Percentiles rank a stretch among this genome's conserved stretches.
phyloP scores from a whole-genome alignment of 176 grass and related monocot species.

The Typha latifolia region DNA sequence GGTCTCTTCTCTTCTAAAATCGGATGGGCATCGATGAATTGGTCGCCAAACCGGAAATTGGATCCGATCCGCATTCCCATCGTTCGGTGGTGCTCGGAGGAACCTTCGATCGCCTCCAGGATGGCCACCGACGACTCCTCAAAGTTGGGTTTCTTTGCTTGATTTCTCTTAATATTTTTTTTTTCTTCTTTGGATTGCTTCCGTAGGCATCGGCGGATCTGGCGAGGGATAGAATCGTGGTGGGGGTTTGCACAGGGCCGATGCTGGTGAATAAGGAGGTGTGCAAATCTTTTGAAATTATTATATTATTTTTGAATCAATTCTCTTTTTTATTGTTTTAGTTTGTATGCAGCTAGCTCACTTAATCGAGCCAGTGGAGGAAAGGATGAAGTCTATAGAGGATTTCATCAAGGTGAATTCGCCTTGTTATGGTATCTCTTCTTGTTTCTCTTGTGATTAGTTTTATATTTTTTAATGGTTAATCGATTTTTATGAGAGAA shows the following conservation, averaged over 20 bases:
- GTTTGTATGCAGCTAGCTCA: constrained; percentile 25
- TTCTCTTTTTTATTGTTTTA: background rate
- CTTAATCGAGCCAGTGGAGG: constrained; percentile 44
- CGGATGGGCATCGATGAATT: background rate
- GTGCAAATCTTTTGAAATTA: constrained; percentile 7
- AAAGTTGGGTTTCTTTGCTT: constrained; percentile 26
- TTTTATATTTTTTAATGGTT: too few species aligned
- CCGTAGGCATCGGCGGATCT: constrained; percentile 44
- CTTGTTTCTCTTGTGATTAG: too few species aligned
- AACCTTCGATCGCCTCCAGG: constrained; percentile 67
- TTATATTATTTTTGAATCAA: background rate
- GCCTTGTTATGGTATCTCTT: background rate
- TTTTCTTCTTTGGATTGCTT: background rate
- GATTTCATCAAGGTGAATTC: constrained; percentile 53
- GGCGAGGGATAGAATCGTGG: constrained; percentile 38
- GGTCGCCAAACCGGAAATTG: background rate
- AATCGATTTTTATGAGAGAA: too few species aligned
- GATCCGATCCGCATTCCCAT: constrained; percentile 8
- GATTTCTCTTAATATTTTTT: background rate
- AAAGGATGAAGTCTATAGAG: constrained; percentile 43
- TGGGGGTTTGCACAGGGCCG: constrained; percentile 51
- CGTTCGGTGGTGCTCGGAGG: constrained; percentile 44
- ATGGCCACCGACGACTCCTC: constrained; percentile 55
- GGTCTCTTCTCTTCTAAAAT: background rate
- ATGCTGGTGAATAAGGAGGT: constrained; percentile 67